phyloP scores from a whole-genome alignment of 73 alveolate genomes.

The Paraurostyla sp. region DNA sequence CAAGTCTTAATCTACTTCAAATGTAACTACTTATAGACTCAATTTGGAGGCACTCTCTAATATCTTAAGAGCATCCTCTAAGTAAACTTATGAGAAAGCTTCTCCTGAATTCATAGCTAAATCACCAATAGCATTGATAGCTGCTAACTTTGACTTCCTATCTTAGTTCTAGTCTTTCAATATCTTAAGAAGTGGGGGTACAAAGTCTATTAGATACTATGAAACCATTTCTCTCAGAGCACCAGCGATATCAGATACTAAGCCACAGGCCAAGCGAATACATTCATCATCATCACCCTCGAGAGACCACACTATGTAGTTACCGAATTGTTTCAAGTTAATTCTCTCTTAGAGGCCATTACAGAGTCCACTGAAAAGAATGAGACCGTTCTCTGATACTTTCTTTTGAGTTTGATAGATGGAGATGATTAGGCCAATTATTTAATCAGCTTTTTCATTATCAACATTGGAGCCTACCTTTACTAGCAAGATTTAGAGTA shows the following conservation, averaged over 20 bases:
- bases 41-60: constrained; percentile 60
- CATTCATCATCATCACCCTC: constrained; percentile 58
- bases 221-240: constrained; percentile 44
- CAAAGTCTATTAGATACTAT: constrained; percentile 42
- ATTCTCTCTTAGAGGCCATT: constrained; percentile 40
- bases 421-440: constrained; percentile 35
- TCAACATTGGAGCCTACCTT: constrained; percentile 42
- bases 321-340: constrained; percentile 43
- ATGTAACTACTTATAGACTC: neutral
- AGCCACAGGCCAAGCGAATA: constrained; percentile 67
- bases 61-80: constrained; percentile 49
- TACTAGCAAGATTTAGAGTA: constrained; percentile 46
- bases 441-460: neutral
- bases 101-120: constrained; percentile 58
- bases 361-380: constrained; percentile 67
- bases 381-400: constrained; percentile 71
- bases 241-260: constrained; percentile 68
- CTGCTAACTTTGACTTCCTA: constrained; percentile 60
- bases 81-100: constrained; percentile 10
- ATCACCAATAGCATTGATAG: constrained; percentile 72
- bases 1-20: constrained; percentile 52
- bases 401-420: constrained; percentile 36
- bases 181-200: constrained; percentile 59
- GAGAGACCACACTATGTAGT: constrained; percentile 60
- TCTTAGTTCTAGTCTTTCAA: constrained; percentile 31